A percentile compares a stretch with the other conserved stretches of the same genome.
Conservation (phyloP, 495 filamentous ascomycete species). For the Immersiella caudata region DNA sequence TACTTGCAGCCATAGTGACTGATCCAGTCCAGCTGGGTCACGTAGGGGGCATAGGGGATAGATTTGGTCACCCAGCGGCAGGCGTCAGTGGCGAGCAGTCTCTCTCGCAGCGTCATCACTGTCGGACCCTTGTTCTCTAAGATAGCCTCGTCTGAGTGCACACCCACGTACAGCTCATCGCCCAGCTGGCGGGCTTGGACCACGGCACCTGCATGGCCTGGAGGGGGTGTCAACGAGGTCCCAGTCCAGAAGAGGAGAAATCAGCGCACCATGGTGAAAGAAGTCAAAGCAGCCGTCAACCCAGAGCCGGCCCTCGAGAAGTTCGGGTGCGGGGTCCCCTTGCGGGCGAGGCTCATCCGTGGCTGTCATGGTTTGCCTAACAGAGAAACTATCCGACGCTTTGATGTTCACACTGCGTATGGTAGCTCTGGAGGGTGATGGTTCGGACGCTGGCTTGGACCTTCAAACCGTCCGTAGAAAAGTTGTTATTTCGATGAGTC, state of each 20-base stretch:
- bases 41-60: constrained; percentile 88
- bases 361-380: constrained; percentile 26
- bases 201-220: constrained; percentile 95
- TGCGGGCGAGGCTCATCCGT: constrained; percentile 31
- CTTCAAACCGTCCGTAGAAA: not conserved
- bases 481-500: too few species aligned
- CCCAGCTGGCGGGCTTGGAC: constrained; percentile 76
- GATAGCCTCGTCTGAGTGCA: constrained; percentile 94
- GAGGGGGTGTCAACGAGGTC: not conserved
- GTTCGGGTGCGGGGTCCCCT: constrained; percentile 47
- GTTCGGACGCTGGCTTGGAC: not conserved
- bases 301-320: constrained; percentile 81
- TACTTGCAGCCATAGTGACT: constrained; percentile 90
- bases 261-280: constrained; percentile 78
- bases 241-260: not conserved
- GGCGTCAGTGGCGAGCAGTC: constrained; percentile 88
- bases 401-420: constrained; percentile 1
- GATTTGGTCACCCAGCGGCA: constrained; percentile 90
- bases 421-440: not conserved
- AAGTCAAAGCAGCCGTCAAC: constrained; percentile 99
- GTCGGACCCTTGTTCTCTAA: constrained; percentile 96
- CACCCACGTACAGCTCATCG: constrained; percentile 82
- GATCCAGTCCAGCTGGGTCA: constrained; percentile 91
- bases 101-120: constrained; percentile 91
- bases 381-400: not conserved